Base-by-base conservation (phyloP, 805 yeast genomes). In the Maudiozyma bulderi region DNA sequence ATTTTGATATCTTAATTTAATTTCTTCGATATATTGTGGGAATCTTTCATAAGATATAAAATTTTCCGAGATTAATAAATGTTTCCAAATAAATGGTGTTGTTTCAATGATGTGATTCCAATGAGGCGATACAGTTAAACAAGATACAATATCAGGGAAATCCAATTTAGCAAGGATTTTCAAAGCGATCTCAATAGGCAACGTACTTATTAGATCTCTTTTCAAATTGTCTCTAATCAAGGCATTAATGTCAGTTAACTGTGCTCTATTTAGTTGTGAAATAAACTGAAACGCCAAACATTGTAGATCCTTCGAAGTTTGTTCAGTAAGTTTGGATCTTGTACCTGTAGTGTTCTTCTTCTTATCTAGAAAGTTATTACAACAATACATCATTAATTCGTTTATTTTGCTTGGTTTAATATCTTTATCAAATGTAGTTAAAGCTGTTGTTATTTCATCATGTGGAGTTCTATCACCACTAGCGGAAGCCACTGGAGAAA, bases 161-260 rank as follows among this genome's bases (percentile, higher is more conserved):
- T 86, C 90, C 50, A 91, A 70, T 50, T 78, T 74, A 3, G 75
- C 68, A 47, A 93, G 70, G 8, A 93, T 80, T 43, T 79, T 76
- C 54, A 77, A 70, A 2, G 86, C 67, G 9, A 93, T 71, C 60
- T 93, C 98, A 0, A 77, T 58, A 0, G 99, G 99, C 32, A 93
- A 68, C 44, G 75, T 68, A 10, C 80, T 61, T 8, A 91, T 63
- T 40, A 93, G 66, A 59, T 93, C 98, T 58, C 91, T 77, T 55
- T 80, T 77, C 58, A 93, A 73, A 47, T 64, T 57, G 49, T 61
- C 66, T 42, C 59, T 58, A 34, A 64, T 54, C 28, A 63, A 38
- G 8, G 61, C 59, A 33, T 60, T 59, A 29, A 64, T 45, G 52
- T 64, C 68, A 14, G 67, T 61, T 15, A 64, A 54, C 33, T 60